These are phyloP conservation scores for Allantophomopsis cytisporea DNA, from an alignment of 2,329 filamentous ascomycete genomes.

Conservation along the genomic window DNA sequence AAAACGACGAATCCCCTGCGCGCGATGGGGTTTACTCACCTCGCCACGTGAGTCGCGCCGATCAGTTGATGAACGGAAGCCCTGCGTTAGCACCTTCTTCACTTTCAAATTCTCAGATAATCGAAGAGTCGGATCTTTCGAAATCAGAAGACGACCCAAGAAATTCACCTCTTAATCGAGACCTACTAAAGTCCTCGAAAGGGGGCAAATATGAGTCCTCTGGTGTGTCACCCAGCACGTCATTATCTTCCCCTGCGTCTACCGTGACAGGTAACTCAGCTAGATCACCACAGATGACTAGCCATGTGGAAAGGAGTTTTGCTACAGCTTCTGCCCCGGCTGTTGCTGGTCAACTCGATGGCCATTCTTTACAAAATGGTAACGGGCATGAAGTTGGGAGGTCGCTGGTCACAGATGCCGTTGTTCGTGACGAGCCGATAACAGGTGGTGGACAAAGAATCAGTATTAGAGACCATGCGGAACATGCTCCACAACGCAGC, in stretches of 20 bases:
- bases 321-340: slow-evolving; percentile 10
- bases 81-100: background rate
- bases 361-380: slow-evolving; percentile 4
- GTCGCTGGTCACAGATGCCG: slow-evolving; percentile 14
- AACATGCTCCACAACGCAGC: slow-evolving; percentile 28
- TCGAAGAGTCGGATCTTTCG: background rate
- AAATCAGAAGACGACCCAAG: background rate
- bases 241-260: slow-evolving; percentile 3
- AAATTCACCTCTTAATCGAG: background rate
- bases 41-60: slow-evolving; percentile 15
- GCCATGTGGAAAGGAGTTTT: slow-evolving; percentile 17
- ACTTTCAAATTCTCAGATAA: background rate
- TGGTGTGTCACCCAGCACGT: slow-evolving; percentile 12
- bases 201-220: slow-evolving; percentile 6
- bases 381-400: slow-evolving; percentile 4
- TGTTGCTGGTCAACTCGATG: slow-evolving; percentile 4
- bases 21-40: slow-evolving; percentile 17
- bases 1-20: slow-evolving; percentile 23
- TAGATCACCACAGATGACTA: slow-evolving; percentile 14
- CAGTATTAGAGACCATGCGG: too few species aligned
- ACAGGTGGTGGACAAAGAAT: too few species aligned
- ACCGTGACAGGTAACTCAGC: background rate
- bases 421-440: slow-evolving; percentile 5
- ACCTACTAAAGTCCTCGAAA: slow-evolving; percentile 4
- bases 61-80: slow-evolving; percentile 10